These are phyloP conservation scores for Zasmidium citrigriseum DNA, from an alignment of 2,329 filamentous ascomycete species.

Conservation along the genomic window DNA sequence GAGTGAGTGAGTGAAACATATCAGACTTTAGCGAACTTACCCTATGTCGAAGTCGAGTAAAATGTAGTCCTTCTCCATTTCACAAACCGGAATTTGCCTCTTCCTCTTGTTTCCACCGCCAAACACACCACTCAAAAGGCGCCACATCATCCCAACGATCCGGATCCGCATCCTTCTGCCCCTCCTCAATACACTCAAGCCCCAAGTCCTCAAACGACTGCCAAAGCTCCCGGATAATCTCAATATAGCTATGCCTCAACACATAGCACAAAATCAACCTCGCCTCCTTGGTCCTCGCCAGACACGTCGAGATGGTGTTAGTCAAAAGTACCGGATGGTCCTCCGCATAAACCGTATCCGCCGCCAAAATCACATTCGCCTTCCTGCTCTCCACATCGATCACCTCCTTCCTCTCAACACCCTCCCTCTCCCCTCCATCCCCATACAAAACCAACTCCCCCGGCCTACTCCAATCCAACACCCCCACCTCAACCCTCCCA, in stretches of 20 bases:
- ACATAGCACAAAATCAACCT: slow-evolving; percentile 43
- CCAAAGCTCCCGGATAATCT: slow-evolving; percentile 46
- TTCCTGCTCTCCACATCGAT: no score
- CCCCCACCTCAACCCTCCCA: slow-evolving; percentile 27
- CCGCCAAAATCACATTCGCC: slow-evolving; percentile 42
- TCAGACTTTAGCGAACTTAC: no score
- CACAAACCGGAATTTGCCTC: no score
- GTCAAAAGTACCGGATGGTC: slow-evolving; percentile 43
- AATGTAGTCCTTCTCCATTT: no score
- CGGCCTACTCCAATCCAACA: slow-evolving; percentile 42
- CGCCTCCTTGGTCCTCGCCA: slow-evolving; percentile 31
- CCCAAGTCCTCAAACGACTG: slow-evolving; percentile 39
- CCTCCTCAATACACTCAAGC: slow-evolving; percentile 39
- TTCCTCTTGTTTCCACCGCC: slow-evolving; percentile 37
- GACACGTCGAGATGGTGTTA: slow-evolving; percentile 39
- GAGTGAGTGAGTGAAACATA: no score
- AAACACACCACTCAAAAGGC: slow-evolving; percentile 41
- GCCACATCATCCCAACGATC: slow-evolving; percentile 39
- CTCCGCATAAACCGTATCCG: slow-evolving; percentile 45
- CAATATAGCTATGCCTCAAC: slow-evolving; percentile 44
- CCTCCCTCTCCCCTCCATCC: no score
- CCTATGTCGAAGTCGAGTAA: no score
- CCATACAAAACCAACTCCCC: slow-evolving; percentile 6
- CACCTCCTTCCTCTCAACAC: no score
- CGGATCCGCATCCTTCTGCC: slow-evolving; percentile 31